These are phyloP conservation scores for Exserohilum turcica DNA, from an alignment of 2,329 filamentous ascomycete species.

Conservation along the genomic window DNA sequence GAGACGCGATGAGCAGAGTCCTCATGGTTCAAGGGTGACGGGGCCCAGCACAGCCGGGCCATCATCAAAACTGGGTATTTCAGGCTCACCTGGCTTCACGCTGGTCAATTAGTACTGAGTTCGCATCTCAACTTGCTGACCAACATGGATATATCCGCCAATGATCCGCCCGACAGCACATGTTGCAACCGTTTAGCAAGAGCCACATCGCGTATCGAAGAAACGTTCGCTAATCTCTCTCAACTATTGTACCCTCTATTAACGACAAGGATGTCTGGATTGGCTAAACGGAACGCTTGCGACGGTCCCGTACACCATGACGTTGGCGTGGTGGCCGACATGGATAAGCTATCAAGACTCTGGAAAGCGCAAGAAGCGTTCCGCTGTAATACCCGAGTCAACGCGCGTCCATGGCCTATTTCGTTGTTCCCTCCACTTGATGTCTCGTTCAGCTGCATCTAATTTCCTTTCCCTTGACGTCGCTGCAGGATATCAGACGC, in stretches of 20 bases:
- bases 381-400: neutral
- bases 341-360: neutral
- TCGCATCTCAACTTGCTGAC: neutral
- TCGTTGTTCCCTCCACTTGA: neutral
- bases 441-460: neutral
- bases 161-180: neutral
- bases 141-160: neutral
- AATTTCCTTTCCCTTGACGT: neutral
- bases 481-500: neutral
- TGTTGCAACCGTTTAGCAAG: neutral
- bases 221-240: slow-evolving; percentile 4
- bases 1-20: neutral
- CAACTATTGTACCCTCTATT: neutral
- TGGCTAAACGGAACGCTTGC: slow-evolving; percentile 9
- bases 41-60: neutral
- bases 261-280: neutral
- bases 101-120: neutral
- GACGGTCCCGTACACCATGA: slow-evolving; percentile 6
- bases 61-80: neutral
- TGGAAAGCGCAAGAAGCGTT: neutral
- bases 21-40: neutral
- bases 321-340: slow-evolving; percentile 8
- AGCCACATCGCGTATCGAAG: slow-evolving; percentile 1
- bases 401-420: neutral
- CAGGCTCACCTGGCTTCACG: neutral